Percentiles rank a stretch among this genome's conserved stretches.
These are phyloP conservation scores for Hortaea werneckii DNA, from an alignment of 2,329 filamentous ascomycete species.

Conservation along the genomic window DNA sequence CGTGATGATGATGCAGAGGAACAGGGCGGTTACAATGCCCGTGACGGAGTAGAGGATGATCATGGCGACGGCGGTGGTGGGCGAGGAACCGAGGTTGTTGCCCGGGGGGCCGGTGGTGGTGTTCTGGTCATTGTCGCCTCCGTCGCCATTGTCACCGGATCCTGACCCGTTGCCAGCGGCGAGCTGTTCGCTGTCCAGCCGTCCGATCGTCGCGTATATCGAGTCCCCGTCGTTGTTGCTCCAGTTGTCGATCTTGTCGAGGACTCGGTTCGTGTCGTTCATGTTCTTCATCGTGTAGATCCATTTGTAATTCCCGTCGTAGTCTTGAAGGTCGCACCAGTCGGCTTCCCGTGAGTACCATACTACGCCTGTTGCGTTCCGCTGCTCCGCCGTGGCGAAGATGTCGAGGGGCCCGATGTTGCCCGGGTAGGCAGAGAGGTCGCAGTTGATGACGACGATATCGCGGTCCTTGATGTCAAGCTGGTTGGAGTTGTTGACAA, in stretches of 20 bases:
- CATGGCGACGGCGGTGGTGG: constrained; percentile 73
- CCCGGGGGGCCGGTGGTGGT: constrained; percentile 2
- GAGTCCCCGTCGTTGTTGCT: constrained; percentile 4
- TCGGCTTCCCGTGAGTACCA: constrained; percentile 52
- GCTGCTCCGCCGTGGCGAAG: constrained; percentile 35
- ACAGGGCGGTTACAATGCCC: constrained; percentile 80
- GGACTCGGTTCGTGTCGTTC: constrained; percentile 24
- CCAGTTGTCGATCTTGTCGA: constrained; percentile 10
- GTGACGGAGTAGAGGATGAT: constrained; percentile 95
- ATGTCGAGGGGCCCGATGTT: constrained; percentile 27
- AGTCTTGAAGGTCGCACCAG: constrained; percentile 44
- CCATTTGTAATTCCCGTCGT: constrained; percentile 10
- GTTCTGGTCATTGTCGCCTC: constrained; percentile 10
- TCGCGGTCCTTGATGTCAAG: constrained; percentile 15
- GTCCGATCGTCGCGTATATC: constrained; percentile 27
- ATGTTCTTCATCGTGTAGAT: constrained; percentile 27
- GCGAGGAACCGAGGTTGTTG: constrained; percentile 34
- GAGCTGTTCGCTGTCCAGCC: background rate
- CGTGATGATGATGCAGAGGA: constrained; percentile 79
- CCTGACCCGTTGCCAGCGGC: background rate
- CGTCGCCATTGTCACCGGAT: constrained; percentile 1
- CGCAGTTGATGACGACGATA: constrained; percentile 39
- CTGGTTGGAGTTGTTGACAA: constrained; percentile 26
- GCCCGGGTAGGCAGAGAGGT: constrained; percentile 30
- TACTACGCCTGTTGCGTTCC: constrained; percentile 50